Evolutionary conservation across 1,139 yeast species (phyloP).

Genomic region (Yamadazyma mexicana): DNA sequence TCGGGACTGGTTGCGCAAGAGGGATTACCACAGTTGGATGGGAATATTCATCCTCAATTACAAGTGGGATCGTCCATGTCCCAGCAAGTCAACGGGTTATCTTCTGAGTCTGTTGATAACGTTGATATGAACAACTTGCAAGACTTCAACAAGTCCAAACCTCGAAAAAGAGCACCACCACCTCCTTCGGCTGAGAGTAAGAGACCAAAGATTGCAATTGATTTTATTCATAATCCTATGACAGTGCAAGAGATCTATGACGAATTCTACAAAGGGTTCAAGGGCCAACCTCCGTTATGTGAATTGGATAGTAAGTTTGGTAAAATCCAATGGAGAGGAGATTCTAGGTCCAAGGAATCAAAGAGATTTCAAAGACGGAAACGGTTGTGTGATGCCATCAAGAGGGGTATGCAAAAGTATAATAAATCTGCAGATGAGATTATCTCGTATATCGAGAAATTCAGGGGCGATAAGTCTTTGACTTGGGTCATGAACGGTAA

Average conservation of each 20-base stretch:
- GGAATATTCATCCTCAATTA: slow-evolving; percentile 18
- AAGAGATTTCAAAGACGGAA: slow-evolving; percentile 48
- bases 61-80: slow-evolving; percentile 9
- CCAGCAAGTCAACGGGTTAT: slow-evolving; percentile 1
- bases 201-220: slow-evolving; percentile 38
- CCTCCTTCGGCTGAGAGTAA: slow-evolving; percentile 16
- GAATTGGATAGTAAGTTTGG: slow-evolving; percentile 48
- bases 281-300: slow-evolving; percentile 46
- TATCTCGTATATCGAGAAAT: slow-evolving; percentile 42
- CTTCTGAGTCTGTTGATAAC: neutral
- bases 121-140: neutral
- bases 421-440: slow-evolving; percentile 46
- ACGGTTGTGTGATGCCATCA: slow-evolving; percentile 47
- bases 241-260: slow-evolving; percentile 48
- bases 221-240: slow-evolving; percentile 48
- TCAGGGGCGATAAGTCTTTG: slow-evolving; percentile 44
- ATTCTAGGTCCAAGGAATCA: slow-evolving; percentile 47
- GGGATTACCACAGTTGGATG: slow-evolving; percentile 13
- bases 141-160: neutral
- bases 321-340: slow-evolving; percentile 50
- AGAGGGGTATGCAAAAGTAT: slow-evolving; percentile 41
- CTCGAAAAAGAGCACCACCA: slow-evolving; percentile 1
- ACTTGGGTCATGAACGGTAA: slow-evolving; percentile 55
- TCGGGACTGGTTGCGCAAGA: slow-evolving; percentile 5
- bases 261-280: slow-evolving; percentile 47